Conservation (phyloP, 106 monocot species). For the Gastrodia elata region DNA sequence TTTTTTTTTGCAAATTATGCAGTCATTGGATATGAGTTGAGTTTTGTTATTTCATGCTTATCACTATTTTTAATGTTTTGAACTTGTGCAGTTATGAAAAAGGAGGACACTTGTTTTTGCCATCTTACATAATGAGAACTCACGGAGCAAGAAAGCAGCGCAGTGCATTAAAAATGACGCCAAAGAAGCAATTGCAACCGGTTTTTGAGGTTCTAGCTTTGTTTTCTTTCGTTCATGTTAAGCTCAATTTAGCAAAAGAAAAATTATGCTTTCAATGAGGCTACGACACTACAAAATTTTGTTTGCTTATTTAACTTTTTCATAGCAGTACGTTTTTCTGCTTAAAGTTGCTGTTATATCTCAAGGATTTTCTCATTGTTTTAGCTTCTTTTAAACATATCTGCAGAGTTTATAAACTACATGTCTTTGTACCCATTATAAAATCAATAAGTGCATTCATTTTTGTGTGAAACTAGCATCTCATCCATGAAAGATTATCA, state of each 20-base stretch:
- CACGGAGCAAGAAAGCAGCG: constrained; percentile 86
- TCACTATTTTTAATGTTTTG: background rate
- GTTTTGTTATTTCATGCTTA: background rate
- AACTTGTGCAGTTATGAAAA: constrained; percentile 66
- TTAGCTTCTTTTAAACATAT: background rate
- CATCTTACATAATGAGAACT: constrained; percentile 82
- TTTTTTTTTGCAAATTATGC: background rate
- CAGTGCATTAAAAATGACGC: constrained; percentile 64
- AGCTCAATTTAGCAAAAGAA: constrained; percentile 2
- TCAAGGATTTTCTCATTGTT: background rate
- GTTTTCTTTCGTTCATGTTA: background rate
- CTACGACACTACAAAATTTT: background rate
- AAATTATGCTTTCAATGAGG: background rate
- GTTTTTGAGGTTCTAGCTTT: constrained; percentile 64
- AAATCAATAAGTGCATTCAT: background rate
- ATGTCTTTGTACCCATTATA: background rate
- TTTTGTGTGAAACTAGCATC: background rate
- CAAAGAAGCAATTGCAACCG: constrained; percentile 57
- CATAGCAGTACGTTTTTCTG: background rate
- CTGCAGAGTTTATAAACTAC: background rate
- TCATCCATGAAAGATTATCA: background rate
- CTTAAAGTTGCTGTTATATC: background rate
- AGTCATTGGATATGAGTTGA: background rate
- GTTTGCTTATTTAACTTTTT: background rate
- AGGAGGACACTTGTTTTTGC: constrained; percentile 85